Percentiles rank a stretch among this genome's conserved stretches.
phyloP scores from a whole-genome alignment of 306 rosid genomes.

The Vigna nakashimae region DNA sequence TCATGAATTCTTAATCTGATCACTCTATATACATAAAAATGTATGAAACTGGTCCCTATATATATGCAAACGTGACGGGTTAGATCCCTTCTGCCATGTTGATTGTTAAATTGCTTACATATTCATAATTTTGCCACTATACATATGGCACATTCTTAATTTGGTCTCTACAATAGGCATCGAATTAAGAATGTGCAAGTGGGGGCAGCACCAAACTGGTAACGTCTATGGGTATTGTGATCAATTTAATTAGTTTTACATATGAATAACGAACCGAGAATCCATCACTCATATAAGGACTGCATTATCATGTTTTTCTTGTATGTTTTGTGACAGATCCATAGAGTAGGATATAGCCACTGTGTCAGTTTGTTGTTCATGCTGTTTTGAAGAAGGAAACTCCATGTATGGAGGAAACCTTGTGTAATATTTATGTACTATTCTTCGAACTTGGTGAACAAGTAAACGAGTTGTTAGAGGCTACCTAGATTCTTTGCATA shows the following conservation, averaged over 20 bases:
- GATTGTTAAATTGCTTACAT: no score
- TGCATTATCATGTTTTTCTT: background rate
- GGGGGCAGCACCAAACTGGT: background rate
- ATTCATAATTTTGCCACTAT: no score
- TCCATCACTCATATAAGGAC: background rate
- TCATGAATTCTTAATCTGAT: no score
- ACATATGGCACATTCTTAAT: background rate
- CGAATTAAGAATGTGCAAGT: background rate
- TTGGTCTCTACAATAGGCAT: background rate
- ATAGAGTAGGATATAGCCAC: background rate
- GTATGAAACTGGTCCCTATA: background rate
- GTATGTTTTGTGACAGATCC: background rate
- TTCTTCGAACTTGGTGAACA: background rate
- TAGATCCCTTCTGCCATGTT: background rate
- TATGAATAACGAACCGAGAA: background rate
- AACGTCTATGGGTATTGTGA: no score
- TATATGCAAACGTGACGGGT: background rate
- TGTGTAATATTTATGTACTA: background rate
- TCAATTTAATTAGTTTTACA: background rate
- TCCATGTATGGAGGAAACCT: background rate
- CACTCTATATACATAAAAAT: background rate
- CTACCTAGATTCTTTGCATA: conserved; percentile 10
- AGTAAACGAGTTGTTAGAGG: background rate
- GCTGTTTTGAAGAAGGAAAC: background rate
- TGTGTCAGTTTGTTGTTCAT: background rate